A percentile compares a stretch with the other conserved stretches of the same genome.
phyloP scores from a whole-genome alignment of 192 early-diverging fungal species.

The Fimicolochytrium jonesii region DNA sequence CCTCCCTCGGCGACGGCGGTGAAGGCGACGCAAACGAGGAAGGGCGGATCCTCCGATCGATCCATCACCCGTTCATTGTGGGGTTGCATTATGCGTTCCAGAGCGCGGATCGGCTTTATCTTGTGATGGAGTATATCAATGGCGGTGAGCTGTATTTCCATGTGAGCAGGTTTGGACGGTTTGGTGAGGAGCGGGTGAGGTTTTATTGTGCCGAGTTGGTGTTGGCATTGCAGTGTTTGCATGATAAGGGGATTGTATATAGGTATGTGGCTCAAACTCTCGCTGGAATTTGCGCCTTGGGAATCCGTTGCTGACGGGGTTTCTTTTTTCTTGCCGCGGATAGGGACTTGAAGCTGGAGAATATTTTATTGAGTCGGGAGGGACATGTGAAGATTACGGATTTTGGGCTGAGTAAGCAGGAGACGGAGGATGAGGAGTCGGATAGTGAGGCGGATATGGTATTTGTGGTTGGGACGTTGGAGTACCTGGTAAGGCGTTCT shows the following conservation, averaged over 20 bases:
- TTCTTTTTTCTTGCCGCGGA: background rate
- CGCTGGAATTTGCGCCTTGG: no score
- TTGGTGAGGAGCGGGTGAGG: constrained; percentile 40
- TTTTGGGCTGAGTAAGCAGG: constrained; percentile 47
- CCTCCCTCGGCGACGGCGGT: background rate
- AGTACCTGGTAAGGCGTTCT: constrained; percentile 40
- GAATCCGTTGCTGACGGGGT: no score
- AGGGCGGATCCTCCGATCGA: constrained; percentile 37
- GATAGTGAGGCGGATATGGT: constrained; percentile 4
- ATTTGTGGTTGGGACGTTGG: constrained; percentile 42
- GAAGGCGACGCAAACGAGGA: constrained; percentile 24
- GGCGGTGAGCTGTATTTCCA: constrained; percentile 94
- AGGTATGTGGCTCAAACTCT: constrained; percentile 23
- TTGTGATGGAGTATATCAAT: constrained; percentile 75
- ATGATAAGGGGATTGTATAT: constrained; percentile 49
- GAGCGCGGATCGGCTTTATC: constrained; percentile 33
- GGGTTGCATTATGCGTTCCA: constrained; percentile 52
- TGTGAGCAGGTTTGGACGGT: constrained; percentile 53
- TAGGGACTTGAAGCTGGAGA: constrained; percentile 57
- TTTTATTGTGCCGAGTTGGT: constrained; percentile 50
- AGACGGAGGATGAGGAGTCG: constrained; percentile 16
- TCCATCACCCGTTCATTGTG: constrained; percentile 52
- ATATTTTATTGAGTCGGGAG: constrained; percentile 45
- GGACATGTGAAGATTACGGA: constrained; percentile 55
- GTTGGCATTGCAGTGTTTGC: constrained; percentile 43